Evolutionary conservation across 306 rosid genomes (phyloP).

Genomic region (Oemleria cerasiformis): DNA sequence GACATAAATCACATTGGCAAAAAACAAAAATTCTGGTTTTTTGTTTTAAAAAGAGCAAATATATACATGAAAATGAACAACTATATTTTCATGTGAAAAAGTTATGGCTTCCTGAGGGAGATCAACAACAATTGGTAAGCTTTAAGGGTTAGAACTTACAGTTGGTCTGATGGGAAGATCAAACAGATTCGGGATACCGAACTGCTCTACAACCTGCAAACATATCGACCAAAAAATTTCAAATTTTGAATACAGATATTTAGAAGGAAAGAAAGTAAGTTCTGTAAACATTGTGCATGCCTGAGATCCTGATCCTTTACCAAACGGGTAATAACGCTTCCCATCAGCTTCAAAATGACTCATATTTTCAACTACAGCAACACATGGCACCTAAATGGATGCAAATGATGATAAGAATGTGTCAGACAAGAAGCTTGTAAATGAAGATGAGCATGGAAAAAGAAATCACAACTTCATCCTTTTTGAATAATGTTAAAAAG

Average conservation of each 20-base stretch:
- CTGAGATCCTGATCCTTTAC: constrained; percentile 95
- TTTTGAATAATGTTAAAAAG: background rate
- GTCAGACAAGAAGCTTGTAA: constrained; percentile 21
- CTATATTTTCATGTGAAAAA: too few relatives aligned
- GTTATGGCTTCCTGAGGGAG: too few relatives aligned
- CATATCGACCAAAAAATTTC: constrained; percentile 21
- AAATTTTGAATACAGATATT: background rate
- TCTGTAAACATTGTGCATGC: constrained; percentile 36
- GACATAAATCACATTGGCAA: background rate
- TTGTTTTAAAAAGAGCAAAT: background rate
- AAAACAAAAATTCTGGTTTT: background rate
- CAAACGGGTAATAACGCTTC: constrained; percentile 89
- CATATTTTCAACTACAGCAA: constrained; percentile 98
- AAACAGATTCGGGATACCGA: constrained; percentile 95
- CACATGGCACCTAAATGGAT: constrained; percentile 78
- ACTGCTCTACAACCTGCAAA: constrained; percentile 91
- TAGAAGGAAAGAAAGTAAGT: constrained; percentile 9
- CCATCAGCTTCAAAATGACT: constrained; percentile 98
- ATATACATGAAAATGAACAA: too few relatives aligned
- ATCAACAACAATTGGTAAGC: too few relatives aligned
- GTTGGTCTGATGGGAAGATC: constrained; percentile 95
- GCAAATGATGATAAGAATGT: constrained; percentile 17
- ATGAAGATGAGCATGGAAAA: constrained; percentile 3
- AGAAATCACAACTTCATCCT: background rate
- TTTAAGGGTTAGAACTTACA: constrained; percentile 42